Evolutionary conservation across 2,329 filamentous ascomycete genomes (phyloP).

Genomic region (Shiraia sp.): DNA sequence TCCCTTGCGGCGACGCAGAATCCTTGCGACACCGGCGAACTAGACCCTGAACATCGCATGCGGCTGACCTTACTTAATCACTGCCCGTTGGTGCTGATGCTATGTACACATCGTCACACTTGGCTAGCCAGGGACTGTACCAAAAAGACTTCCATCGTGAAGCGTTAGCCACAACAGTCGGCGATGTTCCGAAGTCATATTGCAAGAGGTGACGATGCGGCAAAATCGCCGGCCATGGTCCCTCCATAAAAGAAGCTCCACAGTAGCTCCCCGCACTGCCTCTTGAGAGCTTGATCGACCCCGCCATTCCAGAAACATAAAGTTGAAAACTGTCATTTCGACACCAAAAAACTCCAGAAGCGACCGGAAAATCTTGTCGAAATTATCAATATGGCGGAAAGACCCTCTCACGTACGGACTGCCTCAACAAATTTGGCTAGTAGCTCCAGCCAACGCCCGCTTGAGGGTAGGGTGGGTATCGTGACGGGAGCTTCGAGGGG

Average conservation of each 20-base stretch:
- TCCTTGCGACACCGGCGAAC: too few species aligned
- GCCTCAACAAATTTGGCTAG: slow-evolving; percentile 46
- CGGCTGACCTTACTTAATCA: too few species aligned
- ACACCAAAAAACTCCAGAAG: too few species aligned
- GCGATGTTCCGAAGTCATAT: slow-evolving; percentile 6
- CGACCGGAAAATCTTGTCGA: neutral
- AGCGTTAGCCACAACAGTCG: too few species aligned
- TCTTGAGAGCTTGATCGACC: slow-evolving; percentile 13
- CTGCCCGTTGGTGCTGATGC: too few species aligned
- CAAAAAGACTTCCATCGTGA: too few species aligned
- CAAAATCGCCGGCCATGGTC: slow-evolving; percentile 18
- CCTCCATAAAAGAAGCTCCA: slow-evolving; percentile 16
- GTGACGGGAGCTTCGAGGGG: slow-evolving; percentile 80
- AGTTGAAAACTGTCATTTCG: too few species aligned
- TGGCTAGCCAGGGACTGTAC: too few species aligned
- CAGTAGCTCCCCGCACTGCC: slow-evolving; percentile 16
- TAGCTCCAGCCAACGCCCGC: slow-evolving; percentile 38
- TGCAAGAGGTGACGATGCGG: slow-evolving; percentile 8
- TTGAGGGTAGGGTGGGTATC: slow-evolving; percentile 75
- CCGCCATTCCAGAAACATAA: slow-evolving; percentile 17
- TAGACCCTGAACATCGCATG: too few species aligned
- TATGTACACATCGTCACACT: too few species aligned
- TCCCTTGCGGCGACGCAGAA: too few species aligned
- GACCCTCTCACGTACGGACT: slow-evolving; percentile 40
- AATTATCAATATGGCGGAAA: slow-evolving; percentile 40